Conservation (phyloP, 306 rosid genomes). For the Dalbergia cochinchinensis region DNA sequence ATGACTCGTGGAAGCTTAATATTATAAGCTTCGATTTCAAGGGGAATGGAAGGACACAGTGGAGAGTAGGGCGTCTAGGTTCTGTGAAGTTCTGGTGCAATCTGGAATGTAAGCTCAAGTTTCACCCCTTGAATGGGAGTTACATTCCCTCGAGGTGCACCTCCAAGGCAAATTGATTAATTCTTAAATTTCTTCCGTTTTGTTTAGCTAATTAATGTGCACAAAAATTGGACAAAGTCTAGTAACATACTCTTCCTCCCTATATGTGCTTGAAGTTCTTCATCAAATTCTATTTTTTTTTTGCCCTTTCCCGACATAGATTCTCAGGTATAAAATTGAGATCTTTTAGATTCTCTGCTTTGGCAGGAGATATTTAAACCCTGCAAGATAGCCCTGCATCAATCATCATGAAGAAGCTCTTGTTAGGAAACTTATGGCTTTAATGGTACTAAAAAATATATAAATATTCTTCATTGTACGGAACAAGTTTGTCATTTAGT, state of each 20-base stretch:
- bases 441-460: background rate
- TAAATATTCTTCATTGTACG: background rate
- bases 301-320: constrained; percentile 12
- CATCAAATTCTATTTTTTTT: background rate
- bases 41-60: constrained; percentile 62
- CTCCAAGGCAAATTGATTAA: constrained; percentile 62
- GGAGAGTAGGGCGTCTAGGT: constrained; percentile 73
- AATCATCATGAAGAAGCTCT: constrained; percentile 7
- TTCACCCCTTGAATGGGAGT: constrained; percentile 67
- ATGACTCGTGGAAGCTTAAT: constrained; percentile 58
- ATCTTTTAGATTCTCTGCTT: constrained; percentile 50
- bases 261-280: background rate
- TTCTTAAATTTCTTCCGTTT: constrained; percentile 22
- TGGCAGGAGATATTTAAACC: constrained; percentile 45
- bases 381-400: constrained; percentile 31
- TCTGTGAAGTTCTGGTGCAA: constrained; percentile 65
- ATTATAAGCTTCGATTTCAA: constrained; percentile 57
- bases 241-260: too few relatives aligned
- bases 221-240: constrained; percentile 29
- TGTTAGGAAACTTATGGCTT: constrained; percentile 40
- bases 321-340: constrained; percentile 35
- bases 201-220: constrained; percentile 8
- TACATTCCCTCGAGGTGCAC: constrained; percentile 65
- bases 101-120: constrained; percentile 69
- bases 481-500: constrained; percentile 5